phyloP scores from a whole-genome alignment of 2,329 filamentous ascomycete genomes.

The Rhinocladiella mackenziei region DNA sequence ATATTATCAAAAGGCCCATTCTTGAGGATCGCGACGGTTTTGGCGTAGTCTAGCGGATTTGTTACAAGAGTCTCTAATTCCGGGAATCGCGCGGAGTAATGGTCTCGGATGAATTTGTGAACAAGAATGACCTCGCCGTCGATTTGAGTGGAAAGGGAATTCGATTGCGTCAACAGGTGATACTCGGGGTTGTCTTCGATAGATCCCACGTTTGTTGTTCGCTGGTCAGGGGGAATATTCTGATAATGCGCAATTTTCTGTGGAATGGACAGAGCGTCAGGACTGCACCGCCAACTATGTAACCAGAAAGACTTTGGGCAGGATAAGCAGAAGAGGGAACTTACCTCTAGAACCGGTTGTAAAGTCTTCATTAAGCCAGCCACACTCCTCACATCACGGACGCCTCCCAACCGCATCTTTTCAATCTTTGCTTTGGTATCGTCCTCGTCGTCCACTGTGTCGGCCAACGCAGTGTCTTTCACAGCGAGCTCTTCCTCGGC shows the following conservation, averaged over 20 bases:
- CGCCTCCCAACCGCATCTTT: conserved; percentile 70
- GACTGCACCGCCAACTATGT: conserved; percentile 61
- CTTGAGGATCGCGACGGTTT: conserved; percentile 86
- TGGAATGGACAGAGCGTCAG: conserved; percentile 59
- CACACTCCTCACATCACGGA: conserved; percentile 75
- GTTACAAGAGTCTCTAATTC: conserved; percentile 87
- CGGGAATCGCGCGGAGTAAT: conserved; percentile 90
- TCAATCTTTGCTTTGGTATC: conserved; percentile 74
- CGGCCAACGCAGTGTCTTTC: conserved; percentile 52
- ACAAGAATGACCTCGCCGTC: conserved; percentile 88
- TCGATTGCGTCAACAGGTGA: conserved; percentile 80
- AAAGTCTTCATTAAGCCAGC: conserved; percentile 76
- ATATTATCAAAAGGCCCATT: conserved; percentile 90
- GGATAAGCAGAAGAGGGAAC: conserved; percentile 34
- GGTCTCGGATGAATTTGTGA: conserved; percentile 93
- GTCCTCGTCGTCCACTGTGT: conserved; percentile 60
- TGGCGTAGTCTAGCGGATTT: conserved; percentile 90
- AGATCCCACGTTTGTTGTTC: conserved; percentile 67
- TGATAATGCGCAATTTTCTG: conserved; percentile 80
- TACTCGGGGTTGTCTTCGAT: conserved; percentile 92
- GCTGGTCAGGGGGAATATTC: conserved; percentile 61
- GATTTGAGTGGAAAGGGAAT: conserved; percentile 84
- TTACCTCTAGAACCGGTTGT: conserved; percentile 76
- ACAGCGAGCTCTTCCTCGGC: conserved; percentile 29
- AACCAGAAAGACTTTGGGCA: conserved; percentile 48